Evolutionary conservation across 768 basidiomycete genomes (phyloP).

Genomic region (Collybiopsis luxurians): DNA sequence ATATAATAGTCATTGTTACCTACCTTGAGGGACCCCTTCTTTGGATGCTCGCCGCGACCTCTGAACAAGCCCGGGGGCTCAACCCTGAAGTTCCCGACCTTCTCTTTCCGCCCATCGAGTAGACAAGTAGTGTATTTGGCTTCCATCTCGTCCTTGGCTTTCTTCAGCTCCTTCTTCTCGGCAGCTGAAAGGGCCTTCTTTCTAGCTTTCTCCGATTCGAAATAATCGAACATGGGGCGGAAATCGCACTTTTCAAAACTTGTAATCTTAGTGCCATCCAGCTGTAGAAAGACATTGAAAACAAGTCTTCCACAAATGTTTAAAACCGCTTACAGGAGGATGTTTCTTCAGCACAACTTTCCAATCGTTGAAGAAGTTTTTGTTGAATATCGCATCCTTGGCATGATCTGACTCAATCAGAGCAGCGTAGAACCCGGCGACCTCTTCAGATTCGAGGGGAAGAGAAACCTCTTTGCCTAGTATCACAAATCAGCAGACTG

Average conservation of each 20-base stretch:
- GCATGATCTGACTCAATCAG: slow-evolving; percentile 93
- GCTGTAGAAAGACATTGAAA: slow-evolving; percentile 34
- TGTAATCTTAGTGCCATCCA: slow-evolving; percentile 70
- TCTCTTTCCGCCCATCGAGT: slow-evolving; percentile 97
- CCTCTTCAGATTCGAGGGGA: slow-evolving; percentile 88
- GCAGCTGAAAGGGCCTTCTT: slow-evolving; percentile 83
- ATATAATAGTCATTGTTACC: slow-evolving; percentile 13
- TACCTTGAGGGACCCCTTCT: slow-evolving; percentile 94
- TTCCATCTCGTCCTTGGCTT: slow-evolving; percentile 79
- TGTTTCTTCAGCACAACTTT: slow-evolving; percentile 68
- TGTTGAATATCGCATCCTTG: slow-evolving; percentile 82
- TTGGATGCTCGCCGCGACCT: slow-evolving; percentile 97
- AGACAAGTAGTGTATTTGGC: slow-evolving; percentile 80
- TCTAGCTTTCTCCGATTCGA: slow-evolving; percentile 89
- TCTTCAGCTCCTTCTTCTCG: slow-evolving; percentile 92
- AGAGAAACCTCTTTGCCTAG: slow-evolving; percentile 78
- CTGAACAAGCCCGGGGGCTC: slow-evolving; percentile 99
- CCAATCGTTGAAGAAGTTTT: slow-evolving; percentile 96
- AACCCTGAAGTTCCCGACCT: slow-evolving; percentile 95
- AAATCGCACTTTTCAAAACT: slow-evolving; percentile 87
- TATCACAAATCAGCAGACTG: neutral
- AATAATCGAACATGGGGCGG: slow-evolving; percentile 89
- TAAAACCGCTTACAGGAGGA: slow-evolving; percentile 68
- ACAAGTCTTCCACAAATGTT: slow-evolving; percentile 1
- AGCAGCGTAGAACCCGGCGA: slow-evolving; percentile 93